phyloP scores from a whole-genome alignment of 345 rosid genomes.

The Trapa incisa region DNA sequence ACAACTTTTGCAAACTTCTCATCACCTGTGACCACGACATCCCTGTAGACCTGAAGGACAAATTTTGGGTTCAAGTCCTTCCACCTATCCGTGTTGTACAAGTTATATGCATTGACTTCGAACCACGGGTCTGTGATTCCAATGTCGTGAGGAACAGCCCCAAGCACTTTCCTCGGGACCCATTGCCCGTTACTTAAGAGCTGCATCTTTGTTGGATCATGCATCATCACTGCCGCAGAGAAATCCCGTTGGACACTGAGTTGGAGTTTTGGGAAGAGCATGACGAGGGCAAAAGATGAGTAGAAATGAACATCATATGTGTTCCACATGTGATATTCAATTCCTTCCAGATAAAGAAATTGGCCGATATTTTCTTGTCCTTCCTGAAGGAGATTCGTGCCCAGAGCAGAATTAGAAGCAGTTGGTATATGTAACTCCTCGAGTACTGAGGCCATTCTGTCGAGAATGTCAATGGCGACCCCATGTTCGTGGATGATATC shows the following conservation, averaged over 20 bases:
- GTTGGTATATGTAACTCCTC: slow-evolving; percentile 51
- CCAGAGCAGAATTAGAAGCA: slow-evolving; percentile 66
- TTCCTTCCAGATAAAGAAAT: slow-evolving; percentile 83
- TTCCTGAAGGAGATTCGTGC: slow-evolving; percentile 69
- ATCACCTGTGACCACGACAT: slow-evolving; percentile 79
- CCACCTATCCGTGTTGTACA: slow-evolving; percentile 69
- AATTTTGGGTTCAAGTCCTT: slow-evolving; percentile 91
- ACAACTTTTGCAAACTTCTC: slow-evolving; percentile 63
- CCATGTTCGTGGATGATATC: slow-evolving; percentile 24
- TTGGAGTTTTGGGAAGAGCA: slow-evolving; percentile 81
- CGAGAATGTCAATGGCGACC: slow-evolving; percentile 53
- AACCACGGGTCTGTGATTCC: slow-evolving; percentile 83
- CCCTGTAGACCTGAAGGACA: slow-evolving; percentile 86
- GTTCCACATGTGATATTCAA: slow-evolving; percentile 90
- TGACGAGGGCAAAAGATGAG: slow-evolving; percentile 70
- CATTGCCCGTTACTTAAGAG: slow-evolving; percentile 48
- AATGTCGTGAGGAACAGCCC: slow-evolving; percentile 91
- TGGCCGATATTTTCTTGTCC: slow-evolving; percentile 96
- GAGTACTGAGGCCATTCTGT: slow-evolving; percentile 52
- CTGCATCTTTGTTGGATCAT: slow-evolving; percentile 61
- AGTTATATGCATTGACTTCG: slow-evolving; percentile 65
- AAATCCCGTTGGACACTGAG: slow-evolving; percentile 91
- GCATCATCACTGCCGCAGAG: slow-evolving; percentile 85
- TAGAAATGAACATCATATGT: slow-evolving; percentile 94
- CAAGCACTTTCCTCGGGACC: slow-evolving; percentile 73